Base-by-base conservation (phyloP, 106 monocot genomes). In the Vanilla planifolia region DNA sequence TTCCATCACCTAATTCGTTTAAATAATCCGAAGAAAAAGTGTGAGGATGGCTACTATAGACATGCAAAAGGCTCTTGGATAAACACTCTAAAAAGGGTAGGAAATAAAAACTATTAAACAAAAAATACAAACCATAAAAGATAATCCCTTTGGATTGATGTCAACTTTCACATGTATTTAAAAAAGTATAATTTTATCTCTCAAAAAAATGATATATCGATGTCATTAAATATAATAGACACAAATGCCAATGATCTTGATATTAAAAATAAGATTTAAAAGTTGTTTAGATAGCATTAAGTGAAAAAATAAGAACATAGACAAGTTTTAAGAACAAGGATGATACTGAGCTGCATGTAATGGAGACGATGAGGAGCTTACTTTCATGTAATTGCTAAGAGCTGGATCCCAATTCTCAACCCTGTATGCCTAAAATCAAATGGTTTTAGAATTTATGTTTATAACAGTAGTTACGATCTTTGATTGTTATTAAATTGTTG, bases 361-460 rank as follows among this genome's bases (percentile, higher is more conserved):
- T 24, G 24, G 25, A 23, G 5, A 23, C 0, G 10, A 63, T 30
- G 8, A 43, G 22, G 19, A 59, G 34, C 78, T 68, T 82, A 93
- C 93, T 71, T 94, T 94, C 79, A 94, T 77, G 71, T 94, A 79
- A 59, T 71, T 83, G 72, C 93, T 73, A 51, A 94, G 85, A 75
- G 75, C 66, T 55, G 79, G 71, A 68, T 94, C 89, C 93, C 93
- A 94, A 67, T 89, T 77, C 5, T 76, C 73, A 58, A 94, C 62
- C 69, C 93, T 75, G 67, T 94, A 94, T 62, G 71, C 66, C 93
- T 94, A 73, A 26, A 6, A 71, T n/a, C 34, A 43, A 73, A 29
- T 8, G 47, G 21, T 35, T 23, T 14, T 2, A 9, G 6, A 15
- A 20, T 48, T 39, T 15, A 34, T 3, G 19, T 16, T 16, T 8